Conservation (phyloP, 352 stramenopile genomes). For the Phytophthora macrochlamydospora region DNA sequence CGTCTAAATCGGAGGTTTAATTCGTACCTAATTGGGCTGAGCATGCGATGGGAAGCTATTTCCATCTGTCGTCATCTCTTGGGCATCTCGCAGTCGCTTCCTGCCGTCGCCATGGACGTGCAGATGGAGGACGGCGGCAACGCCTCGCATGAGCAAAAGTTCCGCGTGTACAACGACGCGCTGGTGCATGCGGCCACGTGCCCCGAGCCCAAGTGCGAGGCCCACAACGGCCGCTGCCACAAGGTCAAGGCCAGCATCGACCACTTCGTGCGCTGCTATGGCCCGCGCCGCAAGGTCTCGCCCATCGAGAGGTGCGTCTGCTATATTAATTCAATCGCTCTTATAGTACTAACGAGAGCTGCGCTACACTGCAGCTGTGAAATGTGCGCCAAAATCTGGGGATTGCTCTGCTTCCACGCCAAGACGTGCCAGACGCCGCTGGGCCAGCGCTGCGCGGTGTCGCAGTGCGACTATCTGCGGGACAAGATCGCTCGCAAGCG, state of each 20-base stretch:
- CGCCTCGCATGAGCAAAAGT: conserved; percentile 78
- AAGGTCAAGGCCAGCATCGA: conserved; percentile 90
- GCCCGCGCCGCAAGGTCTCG: conserved; percentile 63
- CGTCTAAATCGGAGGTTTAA: background rate
- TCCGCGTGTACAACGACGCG: conserved; percentile 86
- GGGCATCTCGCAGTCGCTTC: background rate
- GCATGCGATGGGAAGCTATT: background rate
- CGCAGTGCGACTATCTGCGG: conserved; percentile 86
- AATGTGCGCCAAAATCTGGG: conserved; percentile 87
- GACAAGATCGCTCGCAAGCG: conserved; percentile 85
- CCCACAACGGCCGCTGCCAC: conserved; percentile 71
- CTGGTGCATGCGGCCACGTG: conserved; percentile 77
- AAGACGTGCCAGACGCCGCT: conserved; percentile 69
- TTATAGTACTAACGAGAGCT: no score
- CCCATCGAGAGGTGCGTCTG: conserved; percentile 77
- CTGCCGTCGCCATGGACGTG: conserved; percentile 42
- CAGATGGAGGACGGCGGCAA: conserved; percentile 41
- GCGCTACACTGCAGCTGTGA: conserved; percentile 51
- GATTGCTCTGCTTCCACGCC: conserved; percentile 86
- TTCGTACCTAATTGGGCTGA: background rate
- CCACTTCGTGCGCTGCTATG: conserved; percentile 89
- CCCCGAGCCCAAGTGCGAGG: conserved; percentile 57
- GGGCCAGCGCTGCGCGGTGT: conserved; percentile 71
- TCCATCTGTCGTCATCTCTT: background rate
- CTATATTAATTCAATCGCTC: no score